Percentiles rank a stretch among this genome's conserved stretches.
phyloP scores from a whole-genome alignment of 1,284 basidiomycete species.

The Irpex rosettiformis region DNA sequence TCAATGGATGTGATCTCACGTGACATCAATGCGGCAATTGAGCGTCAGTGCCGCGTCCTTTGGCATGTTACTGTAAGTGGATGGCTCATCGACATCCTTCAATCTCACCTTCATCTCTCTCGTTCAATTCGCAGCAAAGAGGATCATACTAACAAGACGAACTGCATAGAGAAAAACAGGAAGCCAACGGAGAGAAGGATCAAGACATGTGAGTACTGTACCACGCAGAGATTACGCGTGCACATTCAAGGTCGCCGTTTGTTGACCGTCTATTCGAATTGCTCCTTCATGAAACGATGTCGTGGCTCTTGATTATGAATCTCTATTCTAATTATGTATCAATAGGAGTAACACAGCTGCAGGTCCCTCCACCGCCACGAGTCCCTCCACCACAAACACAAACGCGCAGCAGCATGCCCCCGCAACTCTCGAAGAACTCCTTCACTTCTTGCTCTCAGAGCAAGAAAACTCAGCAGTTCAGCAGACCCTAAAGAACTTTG shows the following conservation, averaged over 20 bases:
- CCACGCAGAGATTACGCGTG: background rate
- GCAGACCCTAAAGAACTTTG: constrained; percentile 1
- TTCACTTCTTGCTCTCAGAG: background rate
- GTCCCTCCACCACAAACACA: background rate
- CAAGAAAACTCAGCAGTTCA: background rate
- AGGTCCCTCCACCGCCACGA: background rate
- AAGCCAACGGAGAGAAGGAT: background rate
- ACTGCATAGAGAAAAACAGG: background rate
- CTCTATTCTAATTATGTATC: background rate
- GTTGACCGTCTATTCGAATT: too few relatives aligned
- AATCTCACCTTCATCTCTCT: background rate
- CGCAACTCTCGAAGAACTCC: constrained; percentile 6
- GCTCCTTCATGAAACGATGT: too few relatives aligned
- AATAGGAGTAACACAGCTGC: background rate
- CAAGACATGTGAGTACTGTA: background rate
- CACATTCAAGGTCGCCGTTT: too few relatives aligned
- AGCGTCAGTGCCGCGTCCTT: background rate
- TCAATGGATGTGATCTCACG: background rate
- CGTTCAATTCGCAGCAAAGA: background rate
- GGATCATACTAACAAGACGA: background rate
- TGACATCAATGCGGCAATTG: background rate
- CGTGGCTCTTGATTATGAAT: too few relatives aligned
- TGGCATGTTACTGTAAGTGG: too few relatives aligned
- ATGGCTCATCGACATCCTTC: background rate
- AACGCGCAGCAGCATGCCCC: background rate